Percentiles rank a stretch among this genome's conserved stretches.
phyloP scores from a whole-genome alignment of 2,329 filamentous ascomycete species.

The Colletotrichum limetticola region DNA sequence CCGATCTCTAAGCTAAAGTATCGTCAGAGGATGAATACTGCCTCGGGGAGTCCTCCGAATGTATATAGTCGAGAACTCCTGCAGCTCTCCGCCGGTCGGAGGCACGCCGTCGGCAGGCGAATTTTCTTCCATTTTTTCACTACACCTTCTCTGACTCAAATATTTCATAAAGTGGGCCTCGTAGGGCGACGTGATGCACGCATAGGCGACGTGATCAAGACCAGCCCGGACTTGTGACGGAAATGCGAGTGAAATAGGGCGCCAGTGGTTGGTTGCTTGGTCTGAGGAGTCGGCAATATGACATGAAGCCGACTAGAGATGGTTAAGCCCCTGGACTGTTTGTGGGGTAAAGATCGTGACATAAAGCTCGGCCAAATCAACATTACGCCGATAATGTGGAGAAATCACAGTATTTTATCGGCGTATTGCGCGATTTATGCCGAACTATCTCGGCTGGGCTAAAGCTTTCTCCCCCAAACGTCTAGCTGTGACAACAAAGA shows the following conservation, averaged over 20 bases:
- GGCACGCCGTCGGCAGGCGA: not conserved
- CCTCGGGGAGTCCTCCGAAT: not conserved
- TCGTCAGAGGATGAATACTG: not conserved
- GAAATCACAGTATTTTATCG: not conserved
- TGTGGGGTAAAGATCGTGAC: slow-evolving; percentile 9
- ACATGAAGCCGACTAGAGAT: not conserved
- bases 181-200: not conserved
- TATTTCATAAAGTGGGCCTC: slow-evolving; percentile 14
- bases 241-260: not conserved
- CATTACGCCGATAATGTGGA: slow-evolving; percentile 6
- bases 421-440: not conserved
- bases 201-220: not conserved
- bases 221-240: slow-evolving; percentile 1
- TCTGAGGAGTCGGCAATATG: slow-evolving; percentile 6
- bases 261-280: not conserved
- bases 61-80: slow-evolving; percentile 7
- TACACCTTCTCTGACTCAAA: slow-evolving; percentile 23
- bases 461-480: not conserved
- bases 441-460: not conserved
- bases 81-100: slow-evolving; percentile 22
- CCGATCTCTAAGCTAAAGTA: not conserved
- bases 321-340: not conserved
- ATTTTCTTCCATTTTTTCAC: slow-evolving; percentile 11
- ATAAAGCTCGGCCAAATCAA: not conserved
- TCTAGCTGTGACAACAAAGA: slow-evolving; percentile 8